Evolutionary conservation across 805 yeast genomes (phyloP).

Genomic region (Myxozyma kluyveri): DNA sequence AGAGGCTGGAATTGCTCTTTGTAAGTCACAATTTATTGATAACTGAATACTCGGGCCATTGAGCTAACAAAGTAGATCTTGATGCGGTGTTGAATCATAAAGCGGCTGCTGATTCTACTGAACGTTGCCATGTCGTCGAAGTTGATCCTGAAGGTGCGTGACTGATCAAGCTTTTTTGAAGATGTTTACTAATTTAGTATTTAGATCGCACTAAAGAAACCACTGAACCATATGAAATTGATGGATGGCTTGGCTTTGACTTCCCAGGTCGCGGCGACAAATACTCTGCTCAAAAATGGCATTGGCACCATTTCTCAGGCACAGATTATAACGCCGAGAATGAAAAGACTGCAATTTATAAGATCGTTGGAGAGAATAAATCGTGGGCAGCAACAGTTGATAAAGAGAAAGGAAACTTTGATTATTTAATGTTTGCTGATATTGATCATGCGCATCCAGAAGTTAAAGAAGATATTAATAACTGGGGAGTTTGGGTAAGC

Average conservation of each 20-base stretch:
- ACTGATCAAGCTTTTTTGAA: neutral
- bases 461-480: conserved; percentile 21
- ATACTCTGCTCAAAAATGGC: conserved; percentile 26
- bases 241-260: conserved; percentile 29
- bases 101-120: conserved; percentile 26
- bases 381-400: conserved; percentile 26
- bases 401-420: conserved; percentile 30
- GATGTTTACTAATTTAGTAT: neutral
- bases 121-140: conserved; percentile 20
- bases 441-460: conserved; percentile 29
- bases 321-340: conserved; percentile 25
- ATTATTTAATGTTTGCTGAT: conserved; percentile 30
- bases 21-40: neutral
- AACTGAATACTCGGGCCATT: neutral
- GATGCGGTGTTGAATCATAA: conserved; percentile 29
- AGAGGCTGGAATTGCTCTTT: conserved; percentile 4
- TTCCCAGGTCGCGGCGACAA: conserved; percentile 28
- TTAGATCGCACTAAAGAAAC: conserved; percentile 20
- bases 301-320: conserved; percentile 29
- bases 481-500: conserved; percentile 28
- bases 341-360: conserved; percentile 25
- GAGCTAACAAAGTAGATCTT: neutral
- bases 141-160: conserved; percentile 19
- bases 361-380: conserved; percentile 24
- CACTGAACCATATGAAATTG: conserved; percentile 23